Conservation (phyloP, 1,284 basidiomycete genomes). For the Tilletia indica region DNA sequence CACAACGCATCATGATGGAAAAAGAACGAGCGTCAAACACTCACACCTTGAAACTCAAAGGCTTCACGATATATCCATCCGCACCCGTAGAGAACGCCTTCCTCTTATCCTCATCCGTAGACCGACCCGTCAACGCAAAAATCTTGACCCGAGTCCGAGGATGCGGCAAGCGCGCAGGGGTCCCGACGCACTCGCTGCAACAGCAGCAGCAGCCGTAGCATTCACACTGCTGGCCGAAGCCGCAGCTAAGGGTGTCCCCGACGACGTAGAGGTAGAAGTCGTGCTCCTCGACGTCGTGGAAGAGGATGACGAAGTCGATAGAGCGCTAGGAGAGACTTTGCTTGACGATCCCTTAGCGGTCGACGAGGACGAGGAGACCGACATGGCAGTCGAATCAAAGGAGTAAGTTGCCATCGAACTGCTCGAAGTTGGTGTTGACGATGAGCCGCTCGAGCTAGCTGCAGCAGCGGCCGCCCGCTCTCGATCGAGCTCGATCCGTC, state of each 20-base stretch:
- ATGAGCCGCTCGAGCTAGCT: no score
- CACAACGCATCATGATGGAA: slow-evolving; percentile 8
- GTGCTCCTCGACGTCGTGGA: neutral
- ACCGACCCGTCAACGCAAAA: slow-evolving; percentile 86
- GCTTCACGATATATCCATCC: slow-evolving; percentile 77
- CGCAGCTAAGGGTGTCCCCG: neutral
- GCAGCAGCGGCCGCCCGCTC: neutral
- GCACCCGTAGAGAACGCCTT: slow-evolving; percentile 87
- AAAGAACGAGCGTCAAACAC: neutral
- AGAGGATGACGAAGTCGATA: neutral
- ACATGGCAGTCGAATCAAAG: neutral
- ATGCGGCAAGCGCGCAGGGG: slow-evolving; percentile 4
- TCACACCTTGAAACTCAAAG: slow-evolving; percentile 32
- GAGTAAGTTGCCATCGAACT: neutral
- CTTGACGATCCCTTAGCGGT: slow-evolving; percentile 22
- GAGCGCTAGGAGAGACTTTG: neutral
- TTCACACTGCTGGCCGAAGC: neutral
- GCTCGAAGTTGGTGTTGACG: neutral
- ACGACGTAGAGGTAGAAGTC: neutral
- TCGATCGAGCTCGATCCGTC: slow-evolving; percentile 69
- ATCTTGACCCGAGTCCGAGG: slow-evolving; percentile 63
- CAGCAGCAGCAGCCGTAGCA: slow-evolving; percentile 2
- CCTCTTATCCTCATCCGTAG: slow-evolving; percentile 85
- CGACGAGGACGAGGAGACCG: neutral
- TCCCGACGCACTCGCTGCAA: neutral